A percentile compares a stretch with the other conserved stretches of the same genome.
Evolutionary conservation across 1,139 yeast genomes (phyloP).

Genomic region (Pichia sp.): DNA sequence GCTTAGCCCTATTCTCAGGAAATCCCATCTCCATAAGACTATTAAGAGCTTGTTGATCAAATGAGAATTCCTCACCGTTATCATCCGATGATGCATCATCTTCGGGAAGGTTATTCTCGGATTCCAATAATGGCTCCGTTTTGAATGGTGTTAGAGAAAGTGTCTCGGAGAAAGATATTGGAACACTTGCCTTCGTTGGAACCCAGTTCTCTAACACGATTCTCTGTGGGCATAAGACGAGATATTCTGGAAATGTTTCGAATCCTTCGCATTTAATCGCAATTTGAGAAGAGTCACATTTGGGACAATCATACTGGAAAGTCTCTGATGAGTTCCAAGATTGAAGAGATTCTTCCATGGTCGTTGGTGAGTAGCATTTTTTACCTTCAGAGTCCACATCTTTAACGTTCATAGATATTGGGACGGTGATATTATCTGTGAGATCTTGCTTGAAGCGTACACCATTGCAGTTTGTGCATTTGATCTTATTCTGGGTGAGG

Average conservation of each 20-base stretch:
- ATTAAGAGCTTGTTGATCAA: conserved; percentile 49
- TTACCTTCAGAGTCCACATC: conserved; percentile 37
- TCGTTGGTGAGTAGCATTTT: conserved; percentile 42
- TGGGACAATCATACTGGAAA: conserved; percentile 64
- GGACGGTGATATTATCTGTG: conserved; percentile 65
- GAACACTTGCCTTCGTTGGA: conserved; percentile 75
- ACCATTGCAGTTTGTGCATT: conserved; percentile 54
- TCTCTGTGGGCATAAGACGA: conserved; percentile 70
- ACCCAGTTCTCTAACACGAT: conserved; percentile 86
- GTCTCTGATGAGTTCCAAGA: conserved; percentile 43
- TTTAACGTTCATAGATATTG: conserved; percentile 40
- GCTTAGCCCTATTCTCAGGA: conserved; percentile 53
- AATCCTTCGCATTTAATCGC: conserved; percentile 44
- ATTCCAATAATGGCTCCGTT: conserved; percentile 31
- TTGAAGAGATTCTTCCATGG: conserved; percentile 45
- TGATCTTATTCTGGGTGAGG: conserved; percentile 54
- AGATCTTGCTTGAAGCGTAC: conserved; percentile 53
- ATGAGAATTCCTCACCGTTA: conserved; percentile 32
- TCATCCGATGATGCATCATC: conserved; percentile 27
- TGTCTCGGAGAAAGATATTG: conserved; percentile 46
- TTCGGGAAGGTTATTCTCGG: conserved; percentile 37
- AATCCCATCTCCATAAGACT: conserved; percentile 83
- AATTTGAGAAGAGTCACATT: conserved; percentile 37
- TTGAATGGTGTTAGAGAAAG: conserved; percentile 29
- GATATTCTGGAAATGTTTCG: conserved; percentile 59